Conservation (phyloP, 805 yeast species). For the Lachancea thermotolerans region DNA sequence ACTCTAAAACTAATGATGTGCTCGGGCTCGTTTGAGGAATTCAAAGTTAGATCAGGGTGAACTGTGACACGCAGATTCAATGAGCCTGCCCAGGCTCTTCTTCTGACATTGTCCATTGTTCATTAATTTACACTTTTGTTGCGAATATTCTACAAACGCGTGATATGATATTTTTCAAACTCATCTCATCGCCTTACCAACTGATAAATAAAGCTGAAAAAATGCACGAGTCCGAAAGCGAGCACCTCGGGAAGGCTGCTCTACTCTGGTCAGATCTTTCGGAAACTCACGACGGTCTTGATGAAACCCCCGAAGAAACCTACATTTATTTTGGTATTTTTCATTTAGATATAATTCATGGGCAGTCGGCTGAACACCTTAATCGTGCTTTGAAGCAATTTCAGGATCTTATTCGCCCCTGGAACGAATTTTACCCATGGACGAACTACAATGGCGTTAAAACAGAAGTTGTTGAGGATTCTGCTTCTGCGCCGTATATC, state of each 20-base stretch:
- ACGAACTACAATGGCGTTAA: constrained; percentile 24
- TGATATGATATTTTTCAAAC: neutral
- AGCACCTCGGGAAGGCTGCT: neutral
- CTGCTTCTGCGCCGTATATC: constrained; percentile 18
- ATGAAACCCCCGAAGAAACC: constrained; percentile 18
- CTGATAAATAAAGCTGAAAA: neutral
- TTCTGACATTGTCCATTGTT: constrained; percentile 30
- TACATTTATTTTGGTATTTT: constrained; percentile 27
- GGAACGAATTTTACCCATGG: constrained; percentile 41
- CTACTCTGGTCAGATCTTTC: constrained; percentile 24
- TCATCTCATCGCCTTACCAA: constrained; percentile 2
- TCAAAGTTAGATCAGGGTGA: constrained; percentile 12
- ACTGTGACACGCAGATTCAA: constrained; percentile 39
- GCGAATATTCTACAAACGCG: neutral
- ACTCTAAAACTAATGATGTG: constrained; percentile 21
- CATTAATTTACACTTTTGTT: neutral
- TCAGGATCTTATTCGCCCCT: constrained; percentile 27
- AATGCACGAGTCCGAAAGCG: neutral
- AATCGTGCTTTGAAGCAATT: constrained; percentile 17
- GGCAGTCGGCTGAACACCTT: constrained; percentile 3
- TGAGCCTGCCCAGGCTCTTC: constrained; percentile 48
- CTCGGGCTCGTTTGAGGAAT: constrained; percentile 7
- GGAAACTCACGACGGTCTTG: constrained; percentile 13
- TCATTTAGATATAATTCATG: constrained; percentile 17
- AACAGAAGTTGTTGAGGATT: constrained; percentile 17